A percentile compares a stretch with the other conserved stretches of the same genome.
Evolutionary conservation across 169 alveolate species (phyloP).

Genomic region (Blepharisma undulans): DNA sequence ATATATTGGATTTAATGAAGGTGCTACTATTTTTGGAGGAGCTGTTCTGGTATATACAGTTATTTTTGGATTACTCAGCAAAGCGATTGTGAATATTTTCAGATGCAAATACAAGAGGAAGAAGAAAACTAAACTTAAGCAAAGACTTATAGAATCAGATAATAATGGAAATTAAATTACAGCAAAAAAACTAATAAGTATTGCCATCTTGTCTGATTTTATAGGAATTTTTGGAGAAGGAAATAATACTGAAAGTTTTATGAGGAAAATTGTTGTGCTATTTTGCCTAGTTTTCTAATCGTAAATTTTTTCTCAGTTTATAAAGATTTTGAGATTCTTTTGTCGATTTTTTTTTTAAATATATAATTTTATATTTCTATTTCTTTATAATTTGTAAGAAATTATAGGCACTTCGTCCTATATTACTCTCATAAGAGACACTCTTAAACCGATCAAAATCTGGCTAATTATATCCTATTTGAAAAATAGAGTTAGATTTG

Average conservation of each 20-base stretch:
- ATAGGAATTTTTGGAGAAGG: not conserved
- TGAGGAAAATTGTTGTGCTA: no score
- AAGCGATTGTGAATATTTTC: not conserved
- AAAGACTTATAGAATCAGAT: not conserved
- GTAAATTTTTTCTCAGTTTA: no score
- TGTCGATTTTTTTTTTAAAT: no score
- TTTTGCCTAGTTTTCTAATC: no score
- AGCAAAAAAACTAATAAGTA: not conserved
- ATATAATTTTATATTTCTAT: no score
- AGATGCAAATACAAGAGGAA: not conserved
- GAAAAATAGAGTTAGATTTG: no score
- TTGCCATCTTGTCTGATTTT: constrained; percentile 19
- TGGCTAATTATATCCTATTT: no score
- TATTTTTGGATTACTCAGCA: not conserved
- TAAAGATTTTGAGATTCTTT: no score
- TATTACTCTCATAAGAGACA: no score
- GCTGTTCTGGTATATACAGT: not conserved
- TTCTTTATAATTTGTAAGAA: no score
- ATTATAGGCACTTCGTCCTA: no score
- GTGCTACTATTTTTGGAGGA: constrained; percentile 23
- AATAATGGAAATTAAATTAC: not conserved
- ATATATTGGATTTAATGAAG: not conserved
- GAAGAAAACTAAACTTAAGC: not conserved
- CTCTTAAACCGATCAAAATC: no score
- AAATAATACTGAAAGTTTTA: not conserved